phyloP scores from a whole-genome alignment of 495 filamentous ascomycete species.

The Penicillium fimorum region DNA sequence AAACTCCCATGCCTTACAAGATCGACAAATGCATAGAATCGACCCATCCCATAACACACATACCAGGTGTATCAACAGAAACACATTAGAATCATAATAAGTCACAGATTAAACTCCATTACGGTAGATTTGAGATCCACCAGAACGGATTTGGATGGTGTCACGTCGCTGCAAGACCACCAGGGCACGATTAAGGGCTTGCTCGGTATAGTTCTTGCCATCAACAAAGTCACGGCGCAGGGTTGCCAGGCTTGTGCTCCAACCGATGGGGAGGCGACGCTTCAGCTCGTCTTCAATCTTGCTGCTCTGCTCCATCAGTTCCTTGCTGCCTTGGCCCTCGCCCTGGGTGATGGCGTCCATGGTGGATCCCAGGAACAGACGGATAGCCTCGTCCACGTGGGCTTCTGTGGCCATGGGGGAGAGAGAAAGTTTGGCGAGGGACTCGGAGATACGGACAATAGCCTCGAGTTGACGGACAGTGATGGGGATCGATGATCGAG shows the following conservation, averaged over 20 bases:
- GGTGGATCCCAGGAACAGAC: conserved; percentile 92
- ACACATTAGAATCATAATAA: conserved; percentile 27
- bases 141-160: conserved; percentile 85
- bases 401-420: conserved; percentile 80
- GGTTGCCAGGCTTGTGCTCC: conserved; percentile 86
- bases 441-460: conserved; percentile 95
- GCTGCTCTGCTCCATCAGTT: conserved; percentile 82
- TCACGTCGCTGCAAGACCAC: conserved; percentile 84
- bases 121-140: conserved; percentile 85
- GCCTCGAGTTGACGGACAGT: conserved; percentile 96
- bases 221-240: conserved; percentile 88
- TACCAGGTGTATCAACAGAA: conserved; percentile 24
- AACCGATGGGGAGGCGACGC: conserved; percentile 86
- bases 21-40: conserved; percentile 22
- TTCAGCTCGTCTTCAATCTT: conserved; percentile 92
- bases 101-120: conserved; percentile 54
- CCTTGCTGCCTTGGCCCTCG: conserved; percentile 72
- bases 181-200: conserved; percentile 78
- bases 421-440: conserved; percentile 86
- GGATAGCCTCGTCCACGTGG: conserved; percentile 97
- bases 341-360: conserved; percentile 98
- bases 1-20: conserved; percentile 21
- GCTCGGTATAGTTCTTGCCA: conserved; percentile 80
- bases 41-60: conserved; percentile 23
- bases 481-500: conserved; percentile 91